Base-by-base conservation (phyloP, 2,329 filamentous ascomycete genomes). In the Lecanicillium sp. region DNA sequence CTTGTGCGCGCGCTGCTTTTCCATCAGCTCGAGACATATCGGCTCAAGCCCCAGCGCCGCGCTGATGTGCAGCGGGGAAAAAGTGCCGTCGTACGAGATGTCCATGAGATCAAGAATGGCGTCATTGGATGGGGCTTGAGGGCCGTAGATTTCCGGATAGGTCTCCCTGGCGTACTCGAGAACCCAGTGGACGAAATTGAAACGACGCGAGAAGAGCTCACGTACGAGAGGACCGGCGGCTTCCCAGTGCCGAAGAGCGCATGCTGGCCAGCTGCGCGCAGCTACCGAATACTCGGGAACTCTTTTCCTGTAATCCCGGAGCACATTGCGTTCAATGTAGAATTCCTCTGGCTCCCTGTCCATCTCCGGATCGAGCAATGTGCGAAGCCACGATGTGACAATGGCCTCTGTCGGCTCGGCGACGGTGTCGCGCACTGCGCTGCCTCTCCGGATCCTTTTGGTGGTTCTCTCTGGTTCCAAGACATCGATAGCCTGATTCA, bases 131-230 rank as follows among this genome's bases (percentile, higher is more conserved):
- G 58, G 30, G 2, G 58, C 56, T 9, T 55, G 24, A 5, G 44
- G 20, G 9, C 62, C 56, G 5, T 59, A 56, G 0, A 49, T 51
- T 1, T 54, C 51, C 1, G 66, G 64, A 44, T 56, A 65, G 2
- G 51, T 58, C 17, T 58, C 54, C 17, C 60, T 55, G 1, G 58
- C 60, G 49, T 64, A 67, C 37, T 67, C 64, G 17, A 69, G 49
- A 3, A 56, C 55, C 66, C 67, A 69, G 17, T 67, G 65, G 9
- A 62, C 58, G 26, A 68, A 66, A 49, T 60, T 63, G 39, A 55
- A 60, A 1, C 58, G 54, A 19, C 52, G 58, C 2, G 52, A 48
- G 40, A 69, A 67, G 4, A 68, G 56, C 6, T 52, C 44, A 9
- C 53, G 54, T 11, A 67, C 54, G 12, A 60, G 53, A 1, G 55